A percentile compares a stretch with the other conserved stretches of the same genome.
Evolutionary conservation across 2,329 filamentous ascomycete species (phyloP).

Genomic region (Colletotrichum trifolii): DNA sequence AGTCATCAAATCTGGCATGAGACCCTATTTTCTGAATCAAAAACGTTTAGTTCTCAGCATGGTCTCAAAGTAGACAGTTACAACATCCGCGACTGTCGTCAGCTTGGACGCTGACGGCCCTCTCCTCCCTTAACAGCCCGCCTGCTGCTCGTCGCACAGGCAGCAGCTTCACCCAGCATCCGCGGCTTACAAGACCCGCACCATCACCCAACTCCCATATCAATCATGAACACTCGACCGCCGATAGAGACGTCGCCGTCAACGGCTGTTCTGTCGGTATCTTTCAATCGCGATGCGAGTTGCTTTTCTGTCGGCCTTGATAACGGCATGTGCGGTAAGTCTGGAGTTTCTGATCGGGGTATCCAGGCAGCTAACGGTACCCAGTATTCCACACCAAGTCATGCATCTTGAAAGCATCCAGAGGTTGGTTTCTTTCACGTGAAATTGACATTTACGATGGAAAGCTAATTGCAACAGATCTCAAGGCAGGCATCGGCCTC

Average conservation of each 20-base stretch:
- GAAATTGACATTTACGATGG: neutral
- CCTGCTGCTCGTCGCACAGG: constrained; percentile 8
- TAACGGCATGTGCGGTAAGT: constrained; percentile 84
- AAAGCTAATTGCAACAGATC: constrained; percentile 59
- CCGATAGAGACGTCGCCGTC: constrained; percentile 82
- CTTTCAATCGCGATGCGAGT: constrained; percentile 86
- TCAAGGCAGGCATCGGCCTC: constrained; percentile 83
- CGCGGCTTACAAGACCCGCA: constrained; percentile 17
- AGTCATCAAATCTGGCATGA: too few species aligned
- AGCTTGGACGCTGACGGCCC: too few species aligned
- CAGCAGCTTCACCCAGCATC: constrained; percentile 3
- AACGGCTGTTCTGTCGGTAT: constrained; percentile 81
- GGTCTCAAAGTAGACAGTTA: too few species aligned
- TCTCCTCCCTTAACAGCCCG: constrained; percentile 8
- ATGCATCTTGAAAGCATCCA: constrained; percentile 72
- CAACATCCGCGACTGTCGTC: too few species aligned
- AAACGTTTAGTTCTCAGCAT: too few species aligned
- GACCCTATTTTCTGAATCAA: too few species aligned
- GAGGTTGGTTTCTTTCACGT: constrained; percentile 47
- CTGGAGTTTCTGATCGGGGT: neutral
- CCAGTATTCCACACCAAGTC: constrained; percentile 79
- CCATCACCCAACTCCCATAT: neutral
- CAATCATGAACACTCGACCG: constrained; percentile 86
- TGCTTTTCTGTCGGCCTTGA: constrained; percentile 91
- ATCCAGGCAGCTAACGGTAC: constrained; percentile 41